Evolutionary conservation across 495 filamentous ascomycete species (phyloP), one percentile per base, ranked within the genome.

Genomic region (Aspergillus biplanus): DNA sequence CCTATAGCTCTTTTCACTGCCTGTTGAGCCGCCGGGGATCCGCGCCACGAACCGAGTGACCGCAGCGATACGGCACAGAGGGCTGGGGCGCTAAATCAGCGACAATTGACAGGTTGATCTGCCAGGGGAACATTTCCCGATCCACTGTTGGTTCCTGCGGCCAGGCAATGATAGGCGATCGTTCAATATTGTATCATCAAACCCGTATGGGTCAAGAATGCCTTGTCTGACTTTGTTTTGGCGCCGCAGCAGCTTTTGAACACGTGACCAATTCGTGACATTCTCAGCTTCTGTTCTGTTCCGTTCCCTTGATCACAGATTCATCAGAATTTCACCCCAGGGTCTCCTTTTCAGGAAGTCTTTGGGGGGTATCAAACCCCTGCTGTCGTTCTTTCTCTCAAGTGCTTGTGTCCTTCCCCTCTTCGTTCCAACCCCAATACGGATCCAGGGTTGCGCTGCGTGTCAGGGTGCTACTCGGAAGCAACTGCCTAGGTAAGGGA

Each of bases 141-240:
- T 65, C 69, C 76, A 74, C 76, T 64, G 76, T 78, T 78, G 76
- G 70, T 56, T 67, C 21, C 7, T 62, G 63, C 15, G 54, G n/a
- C 42, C 56, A 47, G 46, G 32, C 16, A 62, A 35, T 44, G 21
- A 60, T 58, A 60, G 49, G 58, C 13, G 61, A 31, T 57, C 46
- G 47, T 52, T 63, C 52, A 52, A 63, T 63, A 44, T 57, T 34
- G 44, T 18, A 57, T 18, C 18, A 57, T 57, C 33, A 33, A 50
- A 33, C 58, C 63, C 50, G 57, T 16, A 52, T 39, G 52, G 15
- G 39, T 56, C 27, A 33, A 64, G 56, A 59, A 59, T 35, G 55
- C 56, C 62, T 59, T 64, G 62, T 53, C 32, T 6, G 34, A 47
- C 7, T 48, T 54, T 47, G 35, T 42, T 52, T 58, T 63, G 46